Evolutionary conservation across 2,329 filamentous ascomycete species (phyloP).

Genomic region (Ceratocystis destructans): DNA sequence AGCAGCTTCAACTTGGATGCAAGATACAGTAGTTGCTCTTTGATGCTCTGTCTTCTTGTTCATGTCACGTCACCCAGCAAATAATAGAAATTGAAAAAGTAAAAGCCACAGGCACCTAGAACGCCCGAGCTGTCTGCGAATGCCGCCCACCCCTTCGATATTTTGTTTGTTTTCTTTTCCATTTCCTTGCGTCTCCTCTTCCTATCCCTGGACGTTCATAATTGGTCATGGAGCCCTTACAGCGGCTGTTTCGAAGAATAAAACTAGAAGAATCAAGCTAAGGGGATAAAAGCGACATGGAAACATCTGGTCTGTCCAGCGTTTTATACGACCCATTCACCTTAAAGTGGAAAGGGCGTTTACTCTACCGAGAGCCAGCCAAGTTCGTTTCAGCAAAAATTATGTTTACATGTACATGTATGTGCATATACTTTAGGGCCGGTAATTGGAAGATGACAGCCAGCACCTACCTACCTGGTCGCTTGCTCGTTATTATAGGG

Average conservation of each 20-base stretch:
- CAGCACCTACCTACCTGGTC: no score
- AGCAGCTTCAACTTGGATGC: neutral
- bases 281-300: neutral
- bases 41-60: neutral
- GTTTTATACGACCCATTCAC: neutral
- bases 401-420: neutral
- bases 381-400: no score
- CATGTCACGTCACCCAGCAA: neutral
- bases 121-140: neutral
- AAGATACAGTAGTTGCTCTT: neutral
- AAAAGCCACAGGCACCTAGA: neutral
- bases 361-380: neutral
- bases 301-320: neutral
- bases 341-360: neutral
- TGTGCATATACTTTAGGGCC: neutral
- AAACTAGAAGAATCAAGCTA: slow-evolving; percentile 1
- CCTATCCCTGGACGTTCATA: neutral
- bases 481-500: no score
- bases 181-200: neutral
- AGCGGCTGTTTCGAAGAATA: neutral
- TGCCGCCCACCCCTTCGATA: neutral
- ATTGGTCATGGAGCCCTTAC: neutral
- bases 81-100: neutral
- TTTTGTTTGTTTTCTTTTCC: neutral
- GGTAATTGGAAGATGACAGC: neutral